Conservation (phyloP, 495 filamentous ascomycete genomes). For the Penicillium tannophilum region DNA sequence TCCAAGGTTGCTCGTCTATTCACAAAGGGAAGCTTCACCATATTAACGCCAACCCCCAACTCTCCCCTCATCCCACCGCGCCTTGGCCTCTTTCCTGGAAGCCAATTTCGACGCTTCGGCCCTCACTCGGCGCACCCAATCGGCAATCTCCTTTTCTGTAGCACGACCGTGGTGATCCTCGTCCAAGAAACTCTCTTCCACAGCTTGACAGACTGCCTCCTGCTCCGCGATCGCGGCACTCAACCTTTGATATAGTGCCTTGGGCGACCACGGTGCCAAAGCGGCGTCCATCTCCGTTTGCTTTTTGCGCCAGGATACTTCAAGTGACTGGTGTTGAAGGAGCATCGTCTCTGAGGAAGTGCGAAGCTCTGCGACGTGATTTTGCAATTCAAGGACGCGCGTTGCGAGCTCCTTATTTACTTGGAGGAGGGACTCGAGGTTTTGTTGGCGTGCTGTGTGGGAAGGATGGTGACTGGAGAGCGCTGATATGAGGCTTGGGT, state of each 20-base stretch:
- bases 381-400: constrained; percentile 66
- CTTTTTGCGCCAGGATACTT: constrained; percentile 87
- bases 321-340: constrained; percentile 78
- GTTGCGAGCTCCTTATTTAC: constrained; percentile 65
- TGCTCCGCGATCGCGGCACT: constrained; percentile 76
- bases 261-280: constrained; percentile 80
- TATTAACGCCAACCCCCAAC: constrained; percentile 88
- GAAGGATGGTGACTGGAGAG: constrained; percentile 66
- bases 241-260: constrained; percentile 77
- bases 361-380: constrained; percentile 63
- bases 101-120: constrained; percentile 75
- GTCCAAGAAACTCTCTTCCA: constrained; percentile 91
- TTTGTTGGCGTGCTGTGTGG: constrained; percentile 46
- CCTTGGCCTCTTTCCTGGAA: constrained; percentile 76
- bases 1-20: background rate
- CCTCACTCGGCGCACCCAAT: constrained; percentile 80
- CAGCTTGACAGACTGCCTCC: constrained; percentile 74
- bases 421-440: constrained; percentile 60
- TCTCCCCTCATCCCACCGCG: constrained; percentile 91
- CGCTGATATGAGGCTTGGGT: constrained; percentile 60
- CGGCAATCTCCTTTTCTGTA: constrained; percentile 74
- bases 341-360: constrained; percentile 74
- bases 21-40: background rate
- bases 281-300: constrained; percentile 85
- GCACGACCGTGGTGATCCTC: constrained; percentile 54